These are phyloP conservation scores for Trichoderma cornu-damae DNA, from an alignment of 2,329 filamentous ascomycete species.

Conservation along the genomic window DNA sequence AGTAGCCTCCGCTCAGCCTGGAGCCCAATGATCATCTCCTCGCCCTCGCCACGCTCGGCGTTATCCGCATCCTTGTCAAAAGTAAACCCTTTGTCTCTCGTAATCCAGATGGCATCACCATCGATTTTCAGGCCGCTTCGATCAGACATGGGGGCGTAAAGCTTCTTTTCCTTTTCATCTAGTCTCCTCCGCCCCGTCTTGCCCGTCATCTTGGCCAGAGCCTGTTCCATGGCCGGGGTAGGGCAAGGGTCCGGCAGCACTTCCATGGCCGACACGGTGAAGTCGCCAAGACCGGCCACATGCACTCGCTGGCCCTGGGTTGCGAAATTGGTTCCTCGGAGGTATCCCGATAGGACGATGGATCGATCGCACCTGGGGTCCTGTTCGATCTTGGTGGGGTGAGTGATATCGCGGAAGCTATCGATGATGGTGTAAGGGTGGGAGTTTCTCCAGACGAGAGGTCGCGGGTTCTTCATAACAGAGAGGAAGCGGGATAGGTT, in stretches of 20 bases:
- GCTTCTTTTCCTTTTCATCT: conserved; percentile 92
- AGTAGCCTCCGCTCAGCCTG: conserved; percentile 78
- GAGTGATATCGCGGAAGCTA: conserved; percentile 90
- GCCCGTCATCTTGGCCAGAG: conserved; percentile 74
- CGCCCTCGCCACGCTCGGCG: conserved; percentile 80
- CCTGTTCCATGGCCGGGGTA: conserved; percentile 85
- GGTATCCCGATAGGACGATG: conserved; percentile 85
- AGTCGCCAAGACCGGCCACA: conserved; percentile 86
- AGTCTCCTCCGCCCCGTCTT: conserved; percentile 75
- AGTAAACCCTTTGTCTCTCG: conserved; percentile 63
- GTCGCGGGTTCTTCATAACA: conserved; percentile 98
- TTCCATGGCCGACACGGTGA: conserved; percentile 78
- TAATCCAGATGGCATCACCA: conserved; percentile 92
- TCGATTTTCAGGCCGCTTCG: conserved; percentile 94
- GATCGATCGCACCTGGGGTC: conserved; percentile 86
- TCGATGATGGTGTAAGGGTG: conserved; percentile 93
- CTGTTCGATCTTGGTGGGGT: conserved; percentile 84
- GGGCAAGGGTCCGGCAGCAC: conserved; percentile 89
- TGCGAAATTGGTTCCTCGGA: conserved; percentile 91
- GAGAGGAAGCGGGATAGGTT: conserved; percentile 93
- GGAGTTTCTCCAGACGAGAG: conserved; percentile 92
- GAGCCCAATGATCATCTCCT: conserved; percentile 87
- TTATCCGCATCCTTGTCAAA: conserved; percentile 65
- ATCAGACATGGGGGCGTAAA: conserved; percentile 98
- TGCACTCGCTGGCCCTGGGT: conserved; percentile 82